Evolutionary conservation across 306 rosid species (phyloP).

Genomic region (Sesbania bispinosa): DNA sequence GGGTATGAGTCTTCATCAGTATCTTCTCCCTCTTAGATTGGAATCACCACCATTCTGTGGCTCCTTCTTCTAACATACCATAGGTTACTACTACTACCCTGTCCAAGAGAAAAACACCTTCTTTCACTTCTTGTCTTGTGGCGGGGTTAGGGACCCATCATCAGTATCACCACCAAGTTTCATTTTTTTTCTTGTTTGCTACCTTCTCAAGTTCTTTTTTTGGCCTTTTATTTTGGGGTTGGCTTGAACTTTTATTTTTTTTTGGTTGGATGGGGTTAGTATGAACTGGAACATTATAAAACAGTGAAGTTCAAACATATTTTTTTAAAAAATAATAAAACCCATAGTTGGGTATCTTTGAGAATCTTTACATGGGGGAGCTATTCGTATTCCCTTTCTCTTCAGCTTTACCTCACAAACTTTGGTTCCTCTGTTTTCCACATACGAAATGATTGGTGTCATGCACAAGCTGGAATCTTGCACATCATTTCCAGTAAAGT

Average conservation of each 20-base stretch:
- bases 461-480: slow-evolving; percentile 23
- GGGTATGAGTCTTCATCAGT: slow-evolving; percentile 25
- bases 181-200: not conserved
- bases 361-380: slow-evolving; percentile 50
- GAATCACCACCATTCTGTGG: slow-evolving; percentile 28
- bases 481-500: not conserved
- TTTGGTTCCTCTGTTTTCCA: slow-evolving; percentile 14
- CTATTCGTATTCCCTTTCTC: slow-evolving; percentile 20
- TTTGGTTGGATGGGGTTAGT: not conserved
- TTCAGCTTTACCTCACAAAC: not conserved
- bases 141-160: no score
- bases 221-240: not conserved
- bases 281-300: not conserved
- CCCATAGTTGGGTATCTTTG: slow-evolving; percentile 39
- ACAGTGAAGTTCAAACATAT: not conserved
- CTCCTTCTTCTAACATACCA: not conserved
- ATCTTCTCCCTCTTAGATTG: slow-evolving; percentile 31
- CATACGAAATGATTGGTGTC: not conserved
- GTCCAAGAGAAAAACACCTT: not conserved
- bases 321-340: not conserved
- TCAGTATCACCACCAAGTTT: not conserved
- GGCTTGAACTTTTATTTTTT: not conserved
- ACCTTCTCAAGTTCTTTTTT: not conserved
- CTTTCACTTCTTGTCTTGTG: not conserved
- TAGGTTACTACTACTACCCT: no score